These are phyloP conservation scores for Floccularia luteovirens DNA, from an alignment of 768 basidiomycete genomes.

Conservation along the genomic window DNA sequence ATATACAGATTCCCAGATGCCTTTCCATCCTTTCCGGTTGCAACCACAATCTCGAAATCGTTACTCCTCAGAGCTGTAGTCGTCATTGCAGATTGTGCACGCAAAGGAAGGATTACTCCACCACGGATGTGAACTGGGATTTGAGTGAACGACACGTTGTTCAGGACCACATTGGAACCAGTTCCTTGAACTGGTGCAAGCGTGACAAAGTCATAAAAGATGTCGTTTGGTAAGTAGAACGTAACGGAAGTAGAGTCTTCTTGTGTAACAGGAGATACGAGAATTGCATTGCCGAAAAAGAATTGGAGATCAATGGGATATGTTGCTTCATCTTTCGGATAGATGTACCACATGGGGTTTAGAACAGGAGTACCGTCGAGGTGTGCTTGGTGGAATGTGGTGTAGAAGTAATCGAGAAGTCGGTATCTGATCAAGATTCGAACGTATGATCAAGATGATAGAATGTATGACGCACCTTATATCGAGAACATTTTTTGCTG, in stretches of 20 bases:
- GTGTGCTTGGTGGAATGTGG: constrained; percentile 54
- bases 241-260: constrained; percentile 50
- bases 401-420: constrained; percentile 66
- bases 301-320: constrained; percentile 60
- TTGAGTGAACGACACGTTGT: constrained; percentile 41
- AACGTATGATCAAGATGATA: not conserved
- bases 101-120: constrained; percentile 51
- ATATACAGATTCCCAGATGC: constrained; percentile 51
- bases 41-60: constrained; percentile 59
- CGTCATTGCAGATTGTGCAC: constrained; percentile 50
- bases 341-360: constrained; percentile 60
- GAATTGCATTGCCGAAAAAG: constrained; percentile 60
- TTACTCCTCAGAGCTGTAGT: constrained; percentile 43
- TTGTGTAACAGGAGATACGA: constrained; percentile 62
- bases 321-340: constrained; percentile 53
- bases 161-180: constrained; percentile 35
- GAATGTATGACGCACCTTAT: constrained; percentile 38
- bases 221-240: constrained; percentile 56
- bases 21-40: constrained; percentile 40
- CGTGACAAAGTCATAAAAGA: constrained; percentile 58
- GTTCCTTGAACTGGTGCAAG: constrained; percentile 38
- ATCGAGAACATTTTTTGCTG: constrained; percentile 52
- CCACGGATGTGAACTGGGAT: constrained; percentile 61
- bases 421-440: constrained; percentile 40
- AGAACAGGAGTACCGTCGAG: constrained; percentile 57